Evolutionary conservation across 257 asterid species (phyloP), one percentile per base, ranked within the genome.

Genomic region (Thymus mandschuricus): DNA sequence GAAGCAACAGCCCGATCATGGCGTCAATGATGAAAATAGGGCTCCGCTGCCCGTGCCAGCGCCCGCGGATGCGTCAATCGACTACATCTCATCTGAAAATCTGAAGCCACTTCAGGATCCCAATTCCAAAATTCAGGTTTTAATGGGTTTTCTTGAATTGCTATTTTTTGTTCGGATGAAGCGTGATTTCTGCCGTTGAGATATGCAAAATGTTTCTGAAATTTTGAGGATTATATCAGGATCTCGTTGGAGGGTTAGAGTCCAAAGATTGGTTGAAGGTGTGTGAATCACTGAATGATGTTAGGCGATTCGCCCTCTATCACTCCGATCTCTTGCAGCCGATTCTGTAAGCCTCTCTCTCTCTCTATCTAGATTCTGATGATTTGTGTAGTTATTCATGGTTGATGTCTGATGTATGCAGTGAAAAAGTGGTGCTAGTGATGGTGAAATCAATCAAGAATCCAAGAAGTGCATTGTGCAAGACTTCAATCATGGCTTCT

Each of bases 401-500:
- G 69, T n/a, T n/a, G 59, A 52, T 61, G 30, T 55, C 43, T 67
- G 70, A 11, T 72, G 43, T n/a, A 50, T 74, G 60, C 13, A 95
- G 99, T 84, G 96, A 81, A 2, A 86, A 86, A 29, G 89, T 95
- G 60, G 28, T 95, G 71, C 15, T 76, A 71, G 81, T 88, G 61
- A 73, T 87, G 80, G 94, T 86, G 79, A 92, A 92, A 69, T 75
- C 98, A 30, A 87, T 95, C 83, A 95, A 95, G 88, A 95, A 92
- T 68, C 99, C 99, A 56, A 89, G 98, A 81, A 95, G 99, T 86
- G 99, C 99, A 43, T 74, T 95, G 69, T 76, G 85, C 91, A 92
- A 95, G 83, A 92, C 97, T 41, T 86, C 97, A 1, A 85, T 95
- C 74, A 92, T 95, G 98, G 94, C 98, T 79, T 75, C 98, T 46